These are phyloP conservation scores for Pseudomonodictys pantanalensis DNA, from an alignment of 495 filamentous ascomycete species.

Conservation along the genomic window DNA sequence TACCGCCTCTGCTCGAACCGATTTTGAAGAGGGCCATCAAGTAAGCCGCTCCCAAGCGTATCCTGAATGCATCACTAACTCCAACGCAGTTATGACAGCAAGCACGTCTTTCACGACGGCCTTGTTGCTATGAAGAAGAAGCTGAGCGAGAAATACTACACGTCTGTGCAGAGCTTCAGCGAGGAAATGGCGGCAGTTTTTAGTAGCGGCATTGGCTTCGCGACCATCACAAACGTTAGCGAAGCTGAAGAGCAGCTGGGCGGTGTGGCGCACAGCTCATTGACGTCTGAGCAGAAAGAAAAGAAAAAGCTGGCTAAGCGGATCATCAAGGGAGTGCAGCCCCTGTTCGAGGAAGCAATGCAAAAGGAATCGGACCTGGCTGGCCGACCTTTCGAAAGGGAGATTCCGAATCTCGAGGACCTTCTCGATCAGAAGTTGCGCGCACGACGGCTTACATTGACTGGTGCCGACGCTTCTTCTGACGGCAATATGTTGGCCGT, in stretches of 20 bases:
- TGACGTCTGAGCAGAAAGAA: constrained; percentile 63
- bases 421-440: constrained; percentile 55
- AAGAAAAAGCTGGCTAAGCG: constrained; percentile 72
- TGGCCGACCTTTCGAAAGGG: constrained; percentile 63
- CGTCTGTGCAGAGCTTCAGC: constrained; percentile 69
- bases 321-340: constrained; percentile 77
- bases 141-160: constrained; percentile 69
- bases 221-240: constrained; percentile 51
- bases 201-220: constrained; percentile 60
- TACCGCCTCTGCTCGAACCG: constrained; percentile 71
- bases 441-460: constrained; percentile 15
- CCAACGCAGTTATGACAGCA: constrained; percentile 63
- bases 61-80: neutral
- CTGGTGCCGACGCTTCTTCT: constrained; percentile 10
- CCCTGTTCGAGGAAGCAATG: constrained; percentile 70
- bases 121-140: constrained; percentile 61
- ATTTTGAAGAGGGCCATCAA: constrained; percentile 74
- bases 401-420: constrained; percentile 68
- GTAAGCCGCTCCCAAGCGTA: constrained; percentile 39
- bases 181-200: constrained; percentile 70
- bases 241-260: constrained; percentile 54
- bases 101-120: constrained; percentile 64
- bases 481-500: neutral
- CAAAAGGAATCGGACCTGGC: constrained; percentile 76
- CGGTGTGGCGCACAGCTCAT: constrained; percentile 46